A percentile compares a stretch with the other conserved stretches of the same genome.
phyloP scores from a whole-genome alignment of 2,329 filamentous ascomycete genomes.

The Lizonia empirigonia region DNA sequence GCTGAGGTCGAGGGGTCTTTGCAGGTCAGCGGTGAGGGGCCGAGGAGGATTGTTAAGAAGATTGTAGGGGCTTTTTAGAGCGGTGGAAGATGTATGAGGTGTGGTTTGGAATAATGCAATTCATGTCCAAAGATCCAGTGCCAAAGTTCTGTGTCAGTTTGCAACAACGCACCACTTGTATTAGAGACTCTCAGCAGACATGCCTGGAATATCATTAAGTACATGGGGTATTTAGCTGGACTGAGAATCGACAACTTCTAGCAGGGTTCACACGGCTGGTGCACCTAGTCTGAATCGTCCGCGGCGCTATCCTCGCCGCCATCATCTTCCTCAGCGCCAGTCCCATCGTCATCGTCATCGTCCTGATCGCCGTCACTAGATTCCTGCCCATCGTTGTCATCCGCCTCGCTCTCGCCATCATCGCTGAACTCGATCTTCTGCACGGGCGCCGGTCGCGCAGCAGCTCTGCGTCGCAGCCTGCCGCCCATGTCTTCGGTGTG shows the following conservation, averaged over 20 bases:
- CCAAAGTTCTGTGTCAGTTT: too few relatives aligned
- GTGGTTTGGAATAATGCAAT: not conserved
- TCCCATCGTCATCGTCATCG: slow-evolving; percentile 22
- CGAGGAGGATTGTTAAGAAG: slow-evolving; percentile 79
- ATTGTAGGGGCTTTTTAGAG: slow-evolving; percentile 53
- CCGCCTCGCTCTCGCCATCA: slow-evolving; percentile 33
- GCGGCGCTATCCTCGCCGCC: slow-evolving; percentile 21
- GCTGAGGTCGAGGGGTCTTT: slow-evolving; percentile 86
- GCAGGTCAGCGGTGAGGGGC: slow-evolving; percentile 81
- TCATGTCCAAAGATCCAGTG: too few relatives aligned
- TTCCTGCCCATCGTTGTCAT: slow-evolving; percentile 21
- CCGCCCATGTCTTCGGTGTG: slow-evolving; percentile 38
- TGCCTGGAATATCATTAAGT: not conserved
- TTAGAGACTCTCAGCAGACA: not conserved
- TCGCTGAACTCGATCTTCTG: slow-evolving; percentile 33
- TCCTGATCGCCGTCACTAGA: slow-evolving; percentile 21
- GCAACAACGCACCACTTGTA: not conserved
- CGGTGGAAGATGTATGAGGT: not conserved
- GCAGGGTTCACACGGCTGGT: not conserved
- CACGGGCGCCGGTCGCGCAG: slow-evolving; percentile 21
- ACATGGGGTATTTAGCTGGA: not conserved
- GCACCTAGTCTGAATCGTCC: slow-evolving; percentile 33
- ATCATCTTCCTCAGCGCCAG: slow-evolving; percentile 20
- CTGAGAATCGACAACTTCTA: too few relatives aligned
- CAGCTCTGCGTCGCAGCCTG: slow-evolving; percentile 36